phyloP scores from a whole-genome alignment of 1,284 basidiomycete genomes.

The Sporisorium graminicola region DNA sequence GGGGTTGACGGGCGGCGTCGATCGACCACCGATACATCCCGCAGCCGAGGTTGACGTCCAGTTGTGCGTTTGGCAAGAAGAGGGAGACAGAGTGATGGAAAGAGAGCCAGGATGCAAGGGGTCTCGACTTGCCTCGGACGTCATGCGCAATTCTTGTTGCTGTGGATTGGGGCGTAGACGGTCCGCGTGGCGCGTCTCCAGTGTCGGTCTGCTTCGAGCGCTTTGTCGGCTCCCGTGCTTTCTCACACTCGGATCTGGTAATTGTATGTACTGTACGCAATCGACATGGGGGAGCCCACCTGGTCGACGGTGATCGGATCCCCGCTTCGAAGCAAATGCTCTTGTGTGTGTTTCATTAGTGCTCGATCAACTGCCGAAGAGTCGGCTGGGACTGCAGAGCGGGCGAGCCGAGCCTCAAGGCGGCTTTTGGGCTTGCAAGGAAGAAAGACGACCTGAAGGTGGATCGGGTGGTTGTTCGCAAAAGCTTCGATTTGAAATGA shows the following conservation, averaged over 20 bases:
- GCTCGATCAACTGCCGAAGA: too few species aligned
- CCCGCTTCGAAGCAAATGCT: too few species aligned
- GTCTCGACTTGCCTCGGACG: not conserved
- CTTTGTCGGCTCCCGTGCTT: not conserved
- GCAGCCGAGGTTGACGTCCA: slow-evolving; percentile 18
- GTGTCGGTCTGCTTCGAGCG: not conserved
- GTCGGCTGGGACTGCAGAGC: not conserved
- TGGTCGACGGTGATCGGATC: too few species aligned
- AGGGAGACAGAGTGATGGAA: not conserved
- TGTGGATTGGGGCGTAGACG: too few species aligned
- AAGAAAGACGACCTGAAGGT: not conserved
- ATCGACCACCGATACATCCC: slow-evolving; percentile 2
- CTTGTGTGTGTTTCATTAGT: too few species aligned
- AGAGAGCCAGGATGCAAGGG: slow-evolving; percentile 2
- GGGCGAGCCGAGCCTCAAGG: not conserved
- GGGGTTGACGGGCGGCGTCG: slow-evolving; percentile 5
- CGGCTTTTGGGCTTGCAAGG: not conserved
- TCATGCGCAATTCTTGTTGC: not conserved
- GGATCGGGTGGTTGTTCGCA: too few species aligned
- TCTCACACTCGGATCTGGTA: not conserved
- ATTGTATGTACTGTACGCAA: not conserved
- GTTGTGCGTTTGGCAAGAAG: not conserved
- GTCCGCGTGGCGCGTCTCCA: slow-evolving; percentile 9
- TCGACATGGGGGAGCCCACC: not conserved
- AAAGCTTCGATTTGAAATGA: too few species aligned